A percentile compares a stretch with the other conserved stretches of the same genome.
Evolutionary conservation across 164 flowering plant genomes (phyloP).

Genomic region (Saururus chinensis): DNA sequence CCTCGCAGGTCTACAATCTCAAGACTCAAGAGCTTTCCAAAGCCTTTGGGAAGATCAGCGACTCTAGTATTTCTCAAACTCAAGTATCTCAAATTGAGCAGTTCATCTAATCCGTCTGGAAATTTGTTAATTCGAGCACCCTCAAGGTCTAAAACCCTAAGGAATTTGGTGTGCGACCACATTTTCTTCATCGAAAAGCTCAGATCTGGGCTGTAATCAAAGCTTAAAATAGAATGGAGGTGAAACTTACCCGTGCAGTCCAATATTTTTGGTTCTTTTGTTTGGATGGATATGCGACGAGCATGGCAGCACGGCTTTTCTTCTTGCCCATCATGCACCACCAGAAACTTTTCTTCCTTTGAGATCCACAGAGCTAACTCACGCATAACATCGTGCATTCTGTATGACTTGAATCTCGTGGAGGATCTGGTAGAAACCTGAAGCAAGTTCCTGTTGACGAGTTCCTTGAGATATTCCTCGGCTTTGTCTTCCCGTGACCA

Average conservation of each 20-base stretch:
- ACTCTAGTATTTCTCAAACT: conserved; percentile 6
- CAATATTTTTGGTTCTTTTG: neutral
- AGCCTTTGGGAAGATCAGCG: conserved; percentile 4
- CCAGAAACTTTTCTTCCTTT: neutral
- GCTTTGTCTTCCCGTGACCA: conserved; percentile 3
- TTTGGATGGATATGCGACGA: conserved; percentile 5
- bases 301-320: neutral
- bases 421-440: neutral
- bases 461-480: conserved; percentile 5
- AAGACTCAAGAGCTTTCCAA: conserved; percentile 1
- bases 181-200: too few relatives aligned
- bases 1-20: conserved; percentile 3
- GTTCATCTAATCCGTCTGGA: neutral
- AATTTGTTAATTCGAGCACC: neutral
- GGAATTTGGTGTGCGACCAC: neutral
- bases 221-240: conserved; percentile 5
- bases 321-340: neutral
- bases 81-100: conserved; percentile 10
- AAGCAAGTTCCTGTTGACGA: conserved; percentile 4
- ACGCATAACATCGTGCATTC: conserved; percentile 10
- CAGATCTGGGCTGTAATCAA: neutral
- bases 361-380: conserved; percentile 7
- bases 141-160: conserved; percentile 9
- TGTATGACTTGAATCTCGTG: neutral
- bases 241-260: neutral